phyloP scores from a whole-genome alignment of 2,329 filamentous ascomycete species.

The Colletotrichum noveboracense region DNA sequence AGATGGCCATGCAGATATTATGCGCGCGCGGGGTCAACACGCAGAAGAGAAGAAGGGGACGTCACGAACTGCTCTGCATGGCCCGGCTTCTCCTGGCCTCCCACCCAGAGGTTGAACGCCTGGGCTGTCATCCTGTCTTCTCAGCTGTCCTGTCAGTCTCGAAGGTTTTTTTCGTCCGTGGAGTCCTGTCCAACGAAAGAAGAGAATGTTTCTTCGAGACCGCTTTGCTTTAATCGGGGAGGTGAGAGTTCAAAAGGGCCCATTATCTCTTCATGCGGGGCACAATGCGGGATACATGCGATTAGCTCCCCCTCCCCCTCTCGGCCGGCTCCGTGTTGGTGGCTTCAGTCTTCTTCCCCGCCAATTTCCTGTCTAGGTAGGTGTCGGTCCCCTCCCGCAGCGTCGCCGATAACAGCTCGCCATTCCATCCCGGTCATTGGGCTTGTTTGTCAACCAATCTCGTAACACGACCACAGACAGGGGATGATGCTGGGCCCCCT shows the following conservation, averaged over 20 bases:
- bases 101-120: slow-evolving; percentile 28
- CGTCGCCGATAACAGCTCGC: slow-evolving; percentile 6
- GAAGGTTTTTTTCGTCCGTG: slow-evolving; percentile 5
- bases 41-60: neutral
- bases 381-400: neutral
- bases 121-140: slow-evolving; percentile 21
- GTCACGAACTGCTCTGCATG: slow-evolving; percentile 49
- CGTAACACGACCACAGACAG: slow-evolving; percentile 17
- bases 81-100: slow-evolving; percentile 34
- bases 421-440: neutral
- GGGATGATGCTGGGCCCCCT: neutral
- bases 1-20: slow-evolving; percentile 15
- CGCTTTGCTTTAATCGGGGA: neutral
- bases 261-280: slow-evolving; percentile 10
- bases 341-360: neutral
- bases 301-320: neutral
- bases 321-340: slow-evolving; percentile 15
- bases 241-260: neutral
- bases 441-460: slow-evolving; percentile 8
- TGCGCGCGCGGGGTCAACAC: neutral
- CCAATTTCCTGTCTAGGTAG: neutral
- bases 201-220: neutral
- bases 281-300: neutral
- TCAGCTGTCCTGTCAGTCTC: slow-evolving; percentile 1
- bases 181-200: neutral